Conservation (phyloP, 2,329 filamentous ascomycete species). For the Didymella pinodella region DNA sequence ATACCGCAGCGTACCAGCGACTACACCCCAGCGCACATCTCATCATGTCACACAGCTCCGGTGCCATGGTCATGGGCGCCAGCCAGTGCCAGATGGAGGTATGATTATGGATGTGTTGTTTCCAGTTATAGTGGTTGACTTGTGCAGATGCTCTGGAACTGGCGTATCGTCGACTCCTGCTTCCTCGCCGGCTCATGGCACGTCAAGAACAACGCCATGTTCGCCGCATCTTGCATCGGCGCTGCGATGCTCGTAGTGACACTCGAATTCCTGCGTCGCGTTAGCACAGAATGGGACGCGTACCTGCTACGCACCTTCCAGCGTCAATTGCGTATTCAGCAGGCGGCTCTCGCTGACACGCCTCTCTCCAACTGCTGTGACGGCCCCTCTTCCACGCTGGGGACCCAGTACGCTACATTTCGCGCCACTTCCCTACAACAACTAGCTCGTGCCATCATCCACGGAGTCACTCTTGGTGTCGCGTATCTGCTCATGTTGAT, state of each 20-base stretch:
- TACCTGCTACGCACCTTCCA: conserved; percentile 66
- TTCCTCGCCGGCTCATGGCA: conserved; percentile 77
- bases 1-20: conserved; percentile 8
- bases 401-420: conserved; percentile 44
- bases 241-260: conserved; percentile 75
- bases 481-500: conserved; percentile 82
- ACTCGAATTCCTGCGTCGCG: conserved; percentile 76
- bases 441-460: conserved; percentile 69
- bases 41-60: conserved; percentile 27
- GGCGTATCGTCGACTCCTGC: conserved; percentile 73
- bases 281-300: conserved; percentile 75
- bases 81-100: conserved; percentile 53
- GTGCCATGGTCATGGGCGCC: conserved; percentile 27
- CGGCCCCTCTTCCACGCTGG: conserved; percentile 31
- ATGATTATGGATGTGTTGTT: conserved; percentile 8
- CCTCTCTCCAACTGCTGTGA: conserved; percentile 37
- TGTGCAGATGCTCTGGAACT: conserved; percentile 81
- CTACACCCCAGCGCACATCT: conserved; percentile 1
- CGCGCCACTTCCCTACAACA: conserved; percentile 72
- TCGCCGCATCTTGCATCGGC: conserved; percentile 81
- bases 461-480: conserved; percentile 75
- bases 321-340: conserved; percentile 40
- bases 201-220: conserved; percentile 73
- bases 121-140: conserved; percentile 6
- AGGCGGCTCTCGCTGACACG: conserved; percentile 30